phyloP scores from a whole-genome alignment of 257 asterid genomes.

The Salvia splendens region DNA sequence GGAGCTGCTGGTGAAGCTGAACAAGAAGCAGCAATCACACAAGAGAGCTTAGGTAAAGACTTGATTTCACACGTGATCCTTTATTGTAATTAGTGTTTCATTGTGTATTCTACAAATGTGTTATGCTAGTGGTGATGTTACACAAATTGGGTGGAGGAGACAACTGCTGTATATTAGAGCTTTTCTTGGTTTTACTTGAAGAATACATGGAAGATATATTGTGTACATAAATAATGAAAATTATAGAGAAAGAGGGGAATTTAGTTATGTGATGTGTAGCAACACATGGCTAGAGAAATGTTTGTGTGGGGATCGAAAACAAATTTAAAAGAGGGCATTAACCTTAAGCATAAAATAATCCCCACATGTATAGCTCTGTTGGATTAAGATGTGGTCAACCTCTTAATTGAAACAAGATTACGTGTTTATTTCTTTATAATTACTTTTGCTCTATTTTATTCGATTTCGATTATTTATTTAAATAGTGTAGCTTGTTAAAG shows the following conservation, averaged over 20 bases:
- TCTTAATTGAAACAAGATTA: neutral
- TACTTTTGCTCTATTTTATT: neutral
- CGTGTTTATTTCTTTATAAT: neutral
- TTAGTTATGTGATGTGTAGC: neutral
- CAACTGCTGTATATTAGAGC: neutral
- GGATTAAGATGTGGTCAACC: constrained; percentile 8
- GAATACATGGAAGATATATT: too few species aligned
- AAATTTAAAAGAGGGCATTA: neutral
- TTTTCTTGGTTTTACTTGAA: neutral
- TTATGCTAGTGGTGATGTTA: neutral
- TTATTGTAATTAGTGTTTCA: neutral
- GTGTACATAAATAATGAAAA: constrained; percentile 7
- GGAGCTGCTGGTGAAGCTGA: constrained; percentile 44
- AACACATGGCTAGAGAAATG: constrained; percentile 23
- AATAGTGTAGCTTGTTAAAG: too few species aligned
- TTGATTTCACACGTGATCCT: neutral
- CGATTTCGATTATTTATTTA: neutral
- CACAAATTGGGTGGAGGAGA: neutral
- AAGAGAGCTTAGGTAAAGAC: constrained; percentile 29
- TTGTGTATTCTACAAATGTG: neutral
- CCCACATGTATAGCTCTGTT: constrained; percentile 26
- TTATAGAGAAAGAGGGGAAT: neutral
- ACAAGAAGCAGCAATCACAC: constrained; percentile 32
- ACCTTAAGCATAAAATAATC: neutral
- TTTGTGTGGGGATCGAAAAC: constrained; percentile 8